Conservation (phyloP, 768 basidiomycete species). For the Lactifluus rugatus region DNA sequence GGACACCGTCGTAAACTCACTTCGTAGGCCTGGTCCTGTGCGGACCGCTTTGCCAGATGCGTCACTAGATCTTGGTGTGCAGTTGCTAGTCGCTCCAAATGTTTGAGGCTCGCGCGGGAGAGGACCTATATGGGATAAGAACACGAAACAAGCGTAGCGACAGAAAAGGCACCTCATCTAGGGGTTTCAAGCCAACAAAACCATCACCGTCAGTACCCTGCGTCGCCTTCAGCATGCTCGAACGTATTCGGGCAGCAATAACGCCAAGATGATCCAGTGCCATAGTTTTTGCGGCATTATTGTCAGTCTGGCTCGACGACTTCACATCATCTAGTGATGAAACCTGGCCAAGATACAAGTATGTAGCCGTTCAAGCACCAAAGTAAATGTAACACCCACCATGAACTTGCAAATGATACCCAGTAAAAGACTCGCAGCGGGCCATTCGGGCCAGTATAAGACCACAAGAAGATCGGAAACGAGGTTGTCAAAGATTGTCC, state of each 20-base stretch:
- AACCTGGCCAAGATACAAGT: constrained; percentile 39
- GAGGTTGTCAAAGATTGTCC: constrained; percentile 84
- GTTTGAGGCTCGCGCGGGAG: constrained; percentile 37
- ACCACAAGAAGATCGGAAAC: constrained; percentile 82
- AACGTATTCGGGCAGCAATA: constrained; percentile 76
- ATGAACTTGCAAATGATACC: constrained; percentile 76
- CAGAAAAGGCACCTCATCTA: constrained; percentile 55
- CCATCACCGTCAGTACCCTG: constrained; percentile 26
- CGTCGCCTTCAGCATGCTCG: constrained; percentile 38
- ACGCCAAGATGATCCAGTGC: constrained; percentile 89
- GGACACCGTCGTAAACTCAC: constrained; percentile 33
- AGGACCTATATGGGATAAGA: constrained; percentile 36
- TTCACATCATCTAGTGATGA: constrained; percentile 77
- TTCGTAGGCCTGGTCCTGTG: constrained; percentile 74
- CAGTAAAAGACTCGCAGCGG: constrained; percentile 76
- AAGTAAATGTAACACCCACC: constrained; percentile 36
- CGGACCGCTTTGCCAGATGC: constrained; percentile 60
- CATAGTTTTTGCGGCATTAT: constrained; percentile 78
- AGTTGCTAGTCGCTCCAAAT: constrained; percentile 47
- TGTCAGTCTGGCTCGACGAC: constrained; percentile 51
- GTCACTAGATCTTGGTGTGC: constrained; percentile 56
- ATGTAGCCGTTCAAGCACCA: not conserved
- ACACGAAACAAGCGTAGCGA: not conserved
- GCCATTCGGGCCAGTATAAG: constrained; percentile 96
- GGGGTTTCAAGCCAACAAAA: constrained; percentile 37